Evolutionary conservation across 78 protist species (phyloP), one percentile per base, ranked within the genome.

Genomic region (Tieghemostelium lacteum): DNA sequence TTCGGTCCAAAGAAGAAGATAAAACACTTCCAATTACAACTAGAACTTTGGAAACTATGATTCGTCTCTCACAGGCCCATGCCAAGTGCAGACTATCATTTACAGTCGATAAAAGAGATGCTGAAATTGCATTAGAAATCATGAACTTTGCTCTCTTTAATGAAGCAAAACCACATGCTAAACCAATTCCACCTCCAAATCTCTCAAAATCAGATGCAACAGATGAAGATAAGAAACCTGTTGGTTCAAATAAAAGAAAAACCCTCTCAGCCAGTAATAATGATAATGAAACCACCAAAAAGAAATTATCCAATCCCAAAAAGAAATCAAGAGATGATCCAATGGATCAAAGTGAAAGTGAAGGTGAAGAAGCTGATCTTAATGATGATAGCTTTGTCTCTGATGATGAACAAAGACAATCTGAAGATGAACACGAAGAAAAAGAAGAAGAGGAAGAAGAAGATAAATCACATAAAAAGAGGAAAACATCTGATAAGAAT

Each of bases 1-100:
- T 92, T 17, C 74, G 96, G 64, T 20, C 54, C 55, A 72, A 34
- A 60, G 85, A 89, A 40, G 49, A 34, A 28, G 40, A 52, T n/a
- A 66, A 72, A 29, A 89, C 98, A 26, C 77, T 94, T 7, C 99
- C 99, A 39, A 62, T 99, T 67, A 99, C 99, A 1, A 97, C 99
- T 26, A 95, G 99, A 17, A 85, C 99, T 2, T 93, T 99, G 19
- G 99, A 99, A 73, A 93, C 99, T 24, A 31, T 99, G 77, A 98
- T 99, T 33, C 97, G 99, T 40, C 88, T 99, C 16, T 26, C 99
- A 26, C 78, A 96, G 3, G 99, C 99, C 10, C 98, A 96, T 70
- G 99, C 99, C 14, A 97, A 98, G 93, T 52, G 54, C 33, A 74
- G 99, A 28, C 93, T 98, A 45, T 36, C 73, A 64, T 16, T 4